phyloP scores from a whole-genome alignment of 2,329 filamentous ascomycete species.

The Lachnellula willkommii region DNA sequence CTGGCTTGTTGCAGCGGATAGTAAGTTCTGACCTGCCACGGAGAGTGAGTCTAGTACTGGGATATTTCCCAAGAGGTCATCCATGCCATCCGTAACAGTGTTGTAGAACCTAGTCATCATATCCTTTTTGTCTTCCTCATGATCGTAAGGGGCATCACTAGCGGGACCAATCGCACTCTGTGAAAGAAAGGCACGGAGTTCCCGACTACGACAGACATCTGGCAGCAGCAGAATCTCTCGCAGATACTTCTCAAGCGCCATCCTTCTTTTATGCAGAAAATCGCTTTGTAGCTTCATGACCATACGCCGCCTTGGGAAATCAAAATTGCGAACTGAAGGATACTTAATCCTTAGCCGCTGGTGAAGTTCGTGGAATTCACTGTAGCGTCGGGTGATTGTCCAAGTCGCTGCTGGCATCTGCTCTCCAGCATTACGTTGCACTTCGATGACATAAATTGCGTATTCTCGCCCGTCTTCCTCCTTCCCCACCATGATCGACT shows the following conservation, averaged over 20 bases:
- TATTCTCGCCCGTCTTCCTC: conserved; percentile 93
- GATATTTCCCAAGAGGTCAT: conserved; percentile 94
- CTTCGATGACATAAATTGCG: conserved; percentile 88
- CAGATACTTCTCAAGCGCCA: conserved; percentile 81
- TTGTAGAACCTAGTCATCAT: conserved; percentile 95
- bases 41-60: conserved; percentile 93
- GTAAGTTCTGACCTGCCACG: conserved; percentile 83
- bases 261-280: conserved; percentile 82
- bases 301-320: conserved; percentile 86
- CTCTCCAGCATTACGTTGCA: conserved; percentile 82
- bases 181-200: conserved; percentile 86
- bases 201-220: conserved; percentile 88
- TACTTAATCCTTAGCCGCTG: conserved; percentile 82
- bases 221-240: conserved; percentile 76
- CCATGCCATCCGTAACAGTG: conserved; percentile 95
- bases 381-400: conserved; percentile 88
- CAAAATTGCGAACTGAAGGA: conserved; percentile 78
- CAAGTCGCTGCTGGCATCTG: conserved; percentile 96
- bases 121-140: conserved; percentile 63
- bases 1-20: conserved; percentile 67
- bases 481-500: conserved; percentile 84
- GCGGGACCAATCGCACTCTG: conserved; percentile 71
- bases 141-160: conserved; percentile 47
- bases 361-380: conserved; percentile 93
- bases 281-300: conserved; percentile 96